A percentile compares a stretch with the other conserved stretches of the same genome.
phyloP scores from a whole-genome alignment of 768 basidiomycete genomes.

The Serpula lacrymans region DNA sequence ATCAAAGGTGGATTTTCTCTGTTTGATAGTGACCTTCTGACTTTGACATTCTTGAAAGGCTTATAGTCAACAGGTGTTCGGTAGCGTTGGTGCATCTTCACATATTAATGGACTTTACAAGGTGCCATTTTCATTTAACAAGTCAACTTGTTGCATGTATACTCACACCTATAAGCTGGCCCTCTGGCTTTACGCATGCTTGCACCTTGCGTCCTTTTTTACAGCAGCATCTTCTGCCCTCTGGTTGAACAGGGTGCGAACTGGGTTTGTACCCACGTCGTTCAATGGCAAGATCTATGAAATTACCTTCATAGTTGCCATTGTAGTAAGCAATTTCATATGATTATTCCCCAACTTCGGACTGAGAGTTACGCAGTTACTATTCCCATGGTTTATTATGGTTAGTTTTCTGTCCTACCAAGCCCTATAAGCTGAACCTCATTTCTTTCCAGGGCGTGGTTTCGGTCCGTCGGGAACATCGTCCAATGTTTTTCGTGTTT shows the following conservation, averaged over 20 bases:
- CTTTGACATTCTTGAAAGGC: slow-evolving; percentile 41
- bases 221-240: slow-evolving; percentile 40
- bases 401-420: slow-evolving; percentile 26
- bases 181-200: slow-evolving; percentile 44
- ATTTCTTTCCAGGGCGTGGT: slow-evolving; percentile 41
- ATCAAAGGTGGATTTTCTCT: slow-evolving; percentile 31
- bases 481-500: slow-evolving; percentile 37
- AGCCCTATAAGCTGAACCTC: neutral
- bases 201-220: slow-evolving; percentile 51
- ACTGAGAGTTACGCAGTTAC: slow-evolving; percentile 24
- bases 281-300: slow-evolving; percentile 34
- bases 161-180: slow-evolving; percentile 32
- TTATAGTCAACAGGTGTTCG: too few species aligned
- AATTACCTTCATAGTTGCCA: slow-evolving; percentile 37
- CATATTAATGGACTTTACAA: slow-evolving; percentile 45
- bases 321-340: slow-evolving; percentile 31
- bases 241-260: slow-evolving; percentile 48
- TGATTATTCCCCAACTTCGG: neutral
- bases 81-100: slow-evolving; percentile 45
- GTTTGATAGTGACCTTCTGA: neutral
- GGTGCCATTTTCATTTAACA: slow-evolving; percentile 30
- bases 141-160: neutral
- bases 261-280: slow-evolving; percentile 32
- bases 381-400: slow-evolving; percentile 45
- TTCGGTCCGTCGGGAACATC: slow-evolving; percentile 44